phyloP scores from a whole-genome alignment of 179 eudicot genomes.

The Silene noctiflora region DNA sequence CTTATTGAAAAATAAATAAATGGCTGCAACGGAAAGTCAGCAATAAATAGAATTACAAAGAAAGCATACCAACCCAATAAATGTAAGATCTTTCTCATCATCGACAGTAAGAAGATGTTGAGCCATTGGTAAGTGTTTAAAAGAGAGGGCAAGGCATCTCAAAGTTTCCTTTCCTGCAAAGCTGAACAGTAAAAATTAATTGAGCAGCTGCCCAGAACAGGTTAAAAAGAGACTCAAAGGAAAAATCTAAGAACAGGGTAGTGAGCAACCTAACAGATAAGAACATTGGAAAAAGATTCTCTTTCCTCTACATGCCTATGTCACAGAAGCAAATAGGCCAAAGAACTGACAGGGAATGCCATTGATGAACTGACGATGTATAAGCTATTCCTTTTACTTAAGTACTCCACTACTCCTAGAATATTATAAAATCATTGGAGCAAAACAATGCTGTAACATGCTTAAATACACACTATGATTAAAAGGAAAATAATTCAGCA shows the following conservation, averaged over 20 bases:
- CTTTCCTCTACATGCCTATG: not conserved
- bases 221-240: not conserved
- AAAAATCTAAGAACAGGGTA: slow-evolving; percentile 1
- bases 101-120: slow-evolving; percentile 66
- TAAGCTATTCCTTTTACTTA: not conserved
- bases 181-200: slow-evolving; percentile 41
- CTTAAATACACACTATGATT: not conserved
- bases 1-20: not conserved
- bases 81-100: slow-evolving; percentile 93
- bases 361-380: not conserved
- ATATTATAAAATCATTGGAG: not conserved
- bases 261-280: not conserved
- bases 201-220: not conserved
- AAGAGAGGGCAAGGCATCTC: slow-evolving; percentile 88
- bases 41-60: slow-evolving; percentile 26
- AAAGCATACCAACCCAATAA: slow-evolving; percentile 99
- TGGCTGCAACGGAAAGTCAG: slow-evolving; percentile 10
- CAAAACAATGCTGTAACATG: not conserved
- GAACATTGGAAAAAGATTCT: not conserved
- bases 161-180: slow-evolving; percentile 98
- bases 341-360: not conserved
- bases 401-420: not conserved
- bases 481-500: not conserved
- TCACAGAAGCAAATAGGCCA: not conserved
- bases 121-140: slow-evolving; percentile 75